These are phyloP conservation scores for Kluyveromyces siamensis DNA, from an alignment of 805 yeast genomes.

Conservation along the genomic window DNA sequence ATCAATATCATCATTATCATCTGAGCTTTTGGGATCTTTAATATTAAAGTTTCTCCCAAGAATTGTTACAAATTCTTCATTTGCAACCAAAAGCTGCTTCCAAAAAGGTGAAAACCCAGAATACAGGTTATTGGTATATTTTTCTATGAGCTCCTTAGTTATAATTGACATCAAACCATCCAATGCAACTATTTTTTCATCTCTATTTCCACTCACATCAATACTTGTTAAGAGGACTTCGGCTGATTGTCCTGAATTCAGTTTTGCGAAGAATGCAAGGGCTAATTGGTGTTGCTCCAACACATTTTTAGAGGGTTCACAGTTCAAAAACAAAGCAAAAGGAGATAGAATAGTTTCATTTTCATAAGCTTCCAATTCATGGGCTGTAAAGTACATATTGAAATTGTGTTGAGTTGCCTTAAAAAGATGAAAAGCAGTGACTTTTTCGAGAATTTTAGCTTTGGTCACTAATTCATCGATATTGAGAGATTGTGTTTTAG, in stretches of 20 bases:
- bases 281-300: conserved; percentile 33
- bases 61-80: conserved; percentile 13
- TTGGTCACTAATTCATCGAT: conserved; percentile 41
- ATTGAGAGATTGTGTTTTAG: conserved; percentile 47
- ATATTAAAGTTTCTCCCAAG: conserved; percentile 7
- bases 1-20: background rate
- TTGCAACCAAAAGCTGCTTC: conserved; percentile 12
- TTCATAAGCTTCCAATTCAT: conserved; percentile 43
- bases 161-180: conserved; percentile 4
- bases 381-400: conserved; percentile 59
- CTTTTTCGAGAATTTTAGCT: conserved; percentile 68
- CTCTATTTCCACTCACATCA: conserved; percentile 3
- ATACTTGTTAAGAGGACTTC: conserved; percentile 5
- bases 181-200: conserved; percentile 5
- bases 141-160: conserved; percentile 3
- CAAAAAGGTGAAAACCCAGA: conserved; percentile 18
- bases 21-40: background rate
- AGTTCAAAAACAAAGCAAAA: conserved; percentile 58
- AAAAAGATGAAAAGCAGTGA: conserved; percentile 82
- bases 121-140: conserved; percentile 9
- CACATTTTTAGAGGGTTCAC: conserved; percentile 31
- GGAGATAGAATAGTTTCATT: conserved; percentile 53
- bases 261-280: conserved; percentile 41
- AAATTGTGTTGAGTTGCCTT: conserved; percentile 34
- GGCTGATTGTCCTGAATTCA: conserved; percentile 25